Percentiles rank a stretch among this genome's conserved stretches.
Evolutionary conservation across 1,284 basidiomycete species (phyloP).

Genomic region (Lentinula novae-zelandiae): DNA sequence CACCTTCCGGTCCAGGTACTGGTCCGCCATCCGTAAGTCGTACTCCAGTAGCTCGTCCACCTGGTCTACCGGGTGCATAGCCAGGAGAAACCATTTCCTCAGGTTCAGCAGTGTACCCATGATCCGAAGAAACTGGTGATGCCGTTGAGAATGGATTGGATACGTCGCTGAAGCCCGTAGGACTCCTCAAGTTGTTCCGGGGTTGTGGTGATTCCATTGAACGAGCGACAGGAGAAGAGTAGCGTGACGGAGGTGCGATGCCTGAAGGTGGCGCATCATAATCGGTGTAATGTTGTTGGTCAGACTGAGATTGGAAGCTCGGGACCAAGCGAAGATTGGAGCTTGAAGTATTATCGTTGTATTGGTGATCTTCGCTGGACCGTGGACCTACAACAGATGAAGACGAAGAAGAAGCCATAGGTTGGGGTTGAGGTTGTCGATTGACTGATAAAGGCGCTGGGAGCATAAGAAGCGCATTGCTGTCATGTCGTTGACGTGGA

Average conservation of each 20-base stretch:
- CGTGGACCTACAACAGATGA: slow-evolving; percentile 57
- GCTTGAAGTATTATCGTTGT: slow-evolving; percentile 44
- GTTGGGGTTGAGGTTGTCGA: slow-evolving; percentile 35
- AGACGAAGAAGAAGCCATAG: slow-evolving; percentile 51
- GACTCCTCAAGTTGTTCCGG: slow-evolving; percentile 7
- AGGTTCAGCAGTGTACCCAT: slow-evolving; percentile 9
- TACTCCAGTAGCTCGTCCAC: slow-evolving; percentile 41
- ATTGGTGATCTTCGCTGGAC: slow-evolving; percentile 62
- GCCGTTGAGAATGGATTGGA: slow-evolving; percentile 15
- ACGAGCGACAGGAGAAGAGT: slow-evolving; percentile 21
- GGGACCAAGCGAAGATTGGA: slow-evolving; percentile 59
- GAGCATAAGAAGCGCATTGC: slow-evolving; percentile 63
- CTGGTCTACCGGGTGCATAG: background rate
- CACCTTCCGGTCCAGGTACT: slow-evolving; percentile 71
- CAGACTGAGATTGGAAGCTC: slow-evolving; percentile 38
- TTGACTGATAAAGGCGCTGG: slow-evolving; percentile 64
- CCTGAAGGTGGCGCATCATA: slow-evolving; percentile 27
- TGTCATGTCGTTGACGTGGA: slow-evolving; percentile 59
- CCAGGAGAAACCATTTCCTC: slow-evolving; percentile 3
- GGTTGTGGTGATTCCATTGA: slow-evolving; percentile 14
- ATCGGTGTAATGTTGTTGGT: slow-evolving; percentile 23
- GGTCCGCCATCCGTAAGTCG: slow-evolving; percentile 77
- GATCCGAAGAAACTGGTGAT: slow-evolving; percentile 18
- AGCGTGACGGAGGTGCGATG: background rate
- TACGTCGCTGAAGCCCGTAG: slow-evolving; percentile 3